phyloP scores from a whole-genome alignment of 495 filamentous ascomycete species.

The Xylaria longipes region DNA sequence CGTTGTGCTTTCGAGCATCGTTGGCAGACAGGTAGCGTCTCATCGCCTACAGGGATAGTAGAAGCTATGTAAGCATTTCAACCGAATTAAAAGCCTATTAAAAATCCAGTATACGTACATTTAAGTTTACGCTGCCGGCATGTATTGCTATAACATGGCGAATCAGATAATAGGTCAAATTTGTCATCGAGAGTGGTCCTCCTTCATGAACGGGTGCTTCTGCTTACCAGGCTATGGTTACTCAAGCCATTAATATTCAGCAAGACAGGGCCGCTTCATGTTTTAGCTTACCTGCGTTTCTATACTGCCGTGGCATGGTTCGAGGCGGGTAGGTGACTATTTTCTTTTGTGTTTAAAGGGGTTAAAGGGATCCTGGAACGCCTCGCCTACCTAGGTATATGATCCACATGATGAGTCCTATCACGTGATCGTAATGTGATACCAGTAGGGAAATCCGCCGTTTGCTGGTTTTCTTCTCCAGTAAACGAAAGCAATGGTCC shows the following conservation, averaged over 20 bases:
- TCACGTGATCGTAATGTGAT: neutral
- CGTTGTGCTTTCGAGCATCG: constrained; percentile 34
- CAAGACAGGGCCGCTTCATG: neutral
- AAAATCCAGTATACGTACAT: constrained; percentile 34
- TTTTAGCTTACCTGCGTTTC: constrained; percentile 14
- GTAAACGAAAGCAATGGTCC: neutral
- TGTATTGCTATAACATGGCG: constrained; percentile 30
- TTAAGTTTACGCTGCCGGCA: constrained; percentile 44
- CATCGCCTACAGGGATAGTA: constrained; percentile 35
- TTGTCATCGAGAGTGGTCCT: neutral
- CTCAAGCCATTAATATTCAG: neutral
- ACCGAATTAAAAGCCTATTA: neutral
- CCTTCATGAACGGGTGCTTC: neutral
- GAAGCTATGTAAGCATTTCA: constrained; percentile 1
- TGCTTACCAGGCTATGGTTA: constrained; percentile 16
- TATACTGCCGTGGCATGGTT: constrained; percentile 17
- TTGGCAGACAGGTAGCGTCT: constrained; percentile 35
- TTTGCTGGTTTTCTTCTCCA: neutral
- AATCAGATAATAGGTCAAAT: constrained; percentile 3
- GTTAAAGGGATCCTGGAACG: neutral
- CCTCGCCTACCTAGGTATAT: no score
- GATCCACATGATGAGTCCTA: constrained; percentile 5
- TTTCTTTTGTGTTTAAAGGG: neutral
- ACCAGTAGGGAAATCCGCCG: neutral
- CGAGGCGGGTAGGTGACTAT: neutral